Evolutionary conservation across 2,329 filamentous ascomycete genomes (phyloP).

Genomic region (Penicillium sp.): DNA sequence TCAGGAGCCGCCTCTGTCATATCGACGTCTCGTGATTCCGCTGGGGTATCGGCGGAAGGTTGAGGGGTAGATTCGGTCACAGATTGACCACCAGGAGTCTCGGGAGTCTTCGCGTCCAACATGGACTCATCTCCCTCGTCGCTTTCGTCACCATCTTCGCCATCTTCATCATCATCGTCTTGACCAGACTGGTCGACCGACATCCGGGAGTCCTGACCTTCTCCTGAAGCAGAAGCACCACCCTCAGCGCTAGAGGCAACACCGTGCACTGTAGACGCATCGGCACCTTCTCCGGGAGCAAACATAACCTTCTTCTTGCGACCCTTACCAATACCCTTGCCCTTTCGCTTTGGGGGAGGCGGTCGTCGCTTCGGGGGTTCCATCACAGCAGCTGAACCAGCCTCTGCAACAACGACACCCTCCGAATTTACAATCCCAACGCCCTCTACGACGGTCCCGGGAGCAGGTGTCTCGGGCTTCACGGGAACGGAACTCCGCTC

Average conservation of each 20-base stretch:
- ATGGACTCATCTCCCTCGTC: constrained; percentile 54
- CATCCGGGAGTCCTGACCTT: constrained; percentile 46
- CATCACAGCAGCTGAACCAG: constrained; percentile 43
- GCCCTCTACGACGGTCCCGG: constrained; percentile 59
- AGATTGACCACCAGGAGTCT: constrained; percentile 33
- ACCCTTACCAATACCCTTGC: constrained; percentile 74
- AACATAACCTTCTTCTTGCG: constrained; percentile 71
- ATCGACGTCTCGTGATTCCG: constrained; percentile 19
- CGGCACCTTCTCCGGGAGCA: constrained; percentile 43
- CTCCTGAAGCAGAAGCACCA: constrained; percentile 37
- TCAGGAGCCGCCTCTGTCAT: constrained; percentile 19
- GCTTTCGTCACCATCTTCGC: constrained; percentile 50
- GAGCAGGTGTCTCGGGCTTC: constrained; percentile 47
- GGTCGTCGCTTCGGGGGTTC: constrained; percentile 62
- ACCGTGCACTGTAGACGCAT: constrained; percentile 34
- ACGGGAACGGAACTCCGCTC: constrained; percentile 39
- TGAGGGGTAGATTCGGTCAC: constrained; percentile 20
- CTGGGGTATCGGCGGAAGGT: constrained; percentile 10
- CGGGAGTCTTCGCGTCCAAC: constrained; percentile 46
- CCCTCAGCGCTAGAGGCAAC: constrained; percentile 40
- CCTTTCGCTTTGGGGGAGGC: constrained; percentile 76
- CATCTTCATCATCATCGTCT: constrained; percentile 49
- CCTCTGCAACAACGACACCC: constrained; percentile 56
- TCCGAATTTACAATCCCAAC: constrained; percentile 60
- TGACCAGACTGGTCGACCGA: constrained; percentile 45